A percentile compares a stretch with the other conserved stretches of the same genome.
phyloP scores from a whole-genome alignment of 2,329 filamentous ascomycete species.

The Phaeomoniella chlamydospora region DNA sequence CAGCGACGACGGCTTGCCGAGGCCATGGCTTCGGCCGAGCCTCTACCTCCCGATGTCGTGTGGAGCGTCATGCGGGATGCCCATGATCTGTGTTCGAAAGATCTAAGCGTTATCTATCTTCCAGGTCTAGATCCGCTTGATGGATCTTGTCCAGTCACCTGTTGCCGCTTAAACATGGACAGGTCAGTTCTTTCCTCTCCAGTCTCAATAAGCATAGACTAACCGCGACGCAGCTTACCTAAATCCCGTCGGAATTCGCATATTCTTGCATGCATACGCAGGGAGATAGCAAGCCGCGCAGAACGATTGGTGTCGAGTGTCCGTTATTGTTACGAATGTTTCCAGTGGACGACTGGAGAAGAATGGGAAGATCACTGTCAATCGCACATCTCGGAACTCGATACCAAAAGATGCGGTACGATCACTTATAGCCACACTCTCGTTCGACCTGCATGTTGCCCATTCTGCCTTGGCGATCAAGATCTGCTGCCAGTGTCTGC shows the following conservation, averaged over 20 bases:
- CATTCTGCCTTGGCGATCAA: conserved; percentile 3
- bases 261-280: conserved; percentile 5
- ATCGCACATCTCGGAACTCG: conserved; percentile 4
- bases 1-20: not conserved
- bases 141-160: not conserved
- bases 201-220: not conserved
- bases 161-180: conserved; percentile 1
- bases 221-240: conserved; percentile 3
- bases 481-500: not conserved
- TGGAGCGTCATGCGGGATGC: not conserved
- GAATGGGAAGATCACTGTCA: conserved; percentile 7
- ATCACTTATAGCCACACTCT: conserved; percentile 7
- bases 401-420: conserved; percentile 5
- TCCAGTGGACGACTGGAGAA: conserved; percentile 5
- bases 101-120: conserved; percentile 2
- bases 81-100: not conserved
- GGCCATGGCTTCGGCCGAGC: conserved; percentile 1
- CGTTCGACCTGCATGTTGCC: conserved; percentile 6
- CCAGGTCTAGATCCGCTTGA: not conserved
- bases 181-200: conserved; percentile 1
- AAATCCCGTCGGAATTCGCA: conserved; percentile 6
- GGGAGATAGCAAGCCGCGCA: conserved; percentile 3
- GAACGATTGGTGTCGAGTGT: conserved; percentile 1
- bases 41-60: not conserved
- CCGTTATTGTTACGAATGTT: conserved; percentile 7